Evolutionary conservation across 1,139 yeast species (phyloP), one percentile per base, ranked within the genome.

Genomic region (Starmera stellimalicola): DNA sequence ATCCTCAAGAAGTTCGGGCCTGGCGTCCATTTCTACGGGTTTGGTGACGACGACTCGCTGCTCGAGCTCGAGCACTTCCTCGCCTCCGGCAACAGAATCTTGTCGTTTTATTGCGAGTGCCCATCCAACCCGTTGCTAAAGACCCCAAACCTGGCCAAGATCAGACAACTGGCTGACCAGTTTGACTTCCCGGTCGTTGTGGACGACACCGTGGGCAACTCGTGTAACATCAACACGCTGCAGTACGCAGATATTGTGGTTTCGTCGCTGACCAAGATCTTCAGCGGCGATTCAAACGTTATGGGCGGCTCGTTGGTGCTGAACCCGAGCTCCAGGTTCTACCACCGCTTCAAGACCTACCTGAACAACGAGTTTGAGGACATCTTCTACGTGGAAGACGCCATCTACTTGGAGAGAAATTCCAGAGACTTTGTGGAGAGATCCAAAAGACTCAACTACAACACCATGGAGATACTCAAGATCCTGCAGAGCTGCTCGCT

Each of bases 121-220:
- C 98, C 98, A 1, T 81, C 95, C 0, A 88, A 88, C 55, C 97
- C 97, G 9, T 63, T 87, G 39, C 65, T 91, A 44, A 81, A 77
- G 50, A 78, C 95, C 25, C 95, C 96, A 2, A 74, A 91, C 52
- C 63, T 91, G 49, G 55, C 55, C 33, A 69, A 74, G 45, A 70
- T 87, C 36, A 70, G 78, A 37, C 52, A 64, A 37, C 65, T 91
- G 40, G 78, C 94, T 6, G 75, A 76, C 41, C 64, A 77, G 48
- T 82, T 68, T 56, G 67, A 70, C 3, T 91, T 91, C 57, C 77
- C 77, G 7, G 74, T 91, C 27, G 84, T 84, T 12, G 78, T 91
- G 27, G 98, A 91, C 57, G 97, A 91, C 52, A 91, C 97, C 1
- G 82, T 87, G 18, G 97, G 96, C 16, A 91, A 91, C 49, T 79